Base-by-base conservation (phyloP, 2,329 filamentous ascomycete genomes). In the Aquanectria penicillioides region DNA sequence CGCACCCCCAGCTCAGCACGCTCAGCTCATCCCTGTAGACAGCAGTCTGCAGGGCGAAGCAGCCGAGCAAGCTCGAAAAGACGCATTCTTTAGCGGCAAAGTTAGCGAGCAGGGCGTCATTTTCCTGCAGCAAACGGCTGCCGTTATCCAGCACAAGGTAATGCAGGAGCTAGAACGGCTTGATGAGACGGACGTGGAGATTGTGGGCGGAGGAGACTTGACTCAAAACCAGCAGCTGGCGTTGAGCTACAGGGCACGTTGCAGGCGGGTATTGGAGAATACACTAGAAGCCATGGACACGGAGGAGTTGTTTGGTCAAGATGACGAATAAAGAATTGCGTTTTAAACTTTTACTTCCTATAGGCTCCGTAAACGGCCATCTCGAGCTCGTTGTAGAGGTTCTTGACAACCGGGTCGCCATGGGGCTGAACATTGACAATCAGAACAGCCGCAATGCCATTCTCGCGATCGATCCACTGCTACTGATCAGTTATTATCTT, bases 161-260 rank as follows among this genome's bases (percentile, higher is more conserved):
- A 68, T 80, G 50, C 75, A 73, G 47, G 75, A 77, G 55, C 66
- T 86, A 15, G 78, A 82, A 61, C 65, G 75, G 44, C 69, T 87
- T 12, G 74, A 78, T 23, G 78, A 81, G 61, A 78, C 80, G 3
- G 82, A 84, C 25, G 70, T 79, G 4, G 77, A 80, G 52, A 71
- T 75, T 6, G 75, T 76, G 3, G 79, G 78, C 2, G 76, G 74
- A 3, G 77, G 76, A 1, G 75, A 75, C 12, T 61, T 77, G 37
- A 83, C 79, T 36, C 63, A 60, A 9, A 83, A 83, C 48, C 83
- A 86, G 71, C 65, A 69, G 38, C 68, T 86, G 36, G 84, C 81
- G 12, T 41, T 80, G 15, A 71, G 75, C n/a, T 86, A 87, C 64
- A 73, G 84, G 20, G 66, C 69, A 23, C 77, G 82, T 62, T 86